Conservation (phyloP, 352 stramenopile genomes). For the Pythium sukuiense region DNA sequence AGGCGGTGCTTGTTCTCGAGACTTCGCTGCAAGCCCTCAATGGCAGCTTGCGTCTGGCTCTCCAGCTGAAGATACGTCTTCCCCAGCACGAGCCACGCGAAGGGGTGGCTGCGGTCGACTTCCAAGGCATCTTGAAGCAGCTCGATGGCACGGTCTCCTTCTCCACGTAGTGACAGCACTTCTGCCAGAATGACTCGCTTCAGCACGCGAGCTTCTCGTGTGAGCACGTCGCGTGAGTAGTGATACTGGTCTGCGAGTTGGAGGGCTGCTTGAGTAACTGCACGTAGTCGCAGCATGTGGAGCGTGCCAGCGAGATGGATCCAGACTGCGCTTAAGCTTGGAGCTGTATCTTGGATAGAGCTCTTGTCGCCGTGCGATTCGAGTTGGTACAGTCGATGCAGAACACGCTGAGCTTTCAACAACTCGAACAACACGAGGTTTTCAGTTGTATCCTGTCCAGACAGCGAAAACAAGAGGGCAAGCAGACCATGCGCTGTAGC, state of each 20-base stretch:
- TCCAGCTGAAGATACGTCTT: conserved; percentile 48
- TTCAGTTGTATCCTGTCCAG: conserved; percentile 44
- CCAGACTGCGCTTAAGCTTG: conserved; percentile 53
- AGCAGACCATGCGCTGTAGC: conserved; percentile 60
- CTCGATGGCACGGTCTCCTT: conserved; percentile 30
- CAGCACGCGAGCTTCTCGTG: conserved; percentile 45
- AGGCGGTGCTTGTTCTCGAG: conserved; percentile 39
- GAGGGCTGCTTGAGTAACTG: conserved; percentile 36
- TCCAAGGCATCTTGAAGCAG: conserved; percentile 59
- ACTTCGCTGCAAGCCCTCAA: conserved; percentile 55
- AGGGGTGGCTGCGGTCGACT: conserved; percentile 51
- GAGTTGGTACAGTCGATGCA: conserved; percentile 14
- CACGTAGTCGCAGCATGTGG: conserved; percentile 44
- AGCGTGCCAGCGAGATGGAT: conserved; percentile 50
- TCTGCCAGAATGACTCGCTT: conserved; percentile 52
- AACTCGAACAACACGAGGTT: conserved; percentile 73
- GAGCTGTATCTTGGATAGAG: background rate
- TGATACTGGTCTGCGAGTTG: conserved; percentile 38
- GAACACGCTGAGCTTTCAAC: conserved; percentile 45
- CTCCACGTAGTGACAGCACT: conserved; percentile 30
- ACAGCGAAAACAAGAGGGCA: conserved; percentile 56
- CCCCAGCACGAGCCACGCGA: conserved; percentile 59
- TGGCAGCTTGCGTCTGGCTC: conserved; percentile 36
- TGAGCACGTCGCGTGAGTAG: conserved; percentile 41
- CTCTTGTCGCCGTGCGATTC: background rate